A percentile compares a stretch with the other conserved stretches of the same genome.
Evolutionary conservation across 768 basidiomycete genomes (phyloP).

Genomic region (Kondoa subrosea): DNA sequence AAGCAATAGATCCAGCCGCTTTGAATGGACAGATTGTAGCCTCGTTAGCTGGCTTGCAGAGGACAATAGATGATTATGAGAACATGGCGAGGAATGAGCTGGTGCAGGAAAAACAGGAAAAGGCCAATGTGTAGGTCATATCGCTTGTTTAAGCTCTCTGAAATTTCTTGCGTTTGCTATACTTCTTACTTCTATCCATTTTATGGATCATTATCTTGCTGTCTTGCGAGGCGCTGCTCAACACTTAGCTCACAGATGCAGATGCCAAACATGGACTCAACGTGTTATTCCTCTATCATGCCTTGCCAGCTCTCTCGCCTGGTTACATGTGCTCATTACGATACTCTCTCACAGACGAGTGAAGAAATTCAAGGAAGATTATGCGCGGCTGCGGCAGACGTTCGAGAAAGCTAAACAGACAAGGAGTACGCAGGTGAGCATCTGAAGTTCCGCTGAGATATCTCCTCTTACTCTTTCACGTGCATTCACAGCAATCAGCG

Average conservation of each 20-base stretch:
- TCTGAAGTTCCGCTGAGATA: neutral
- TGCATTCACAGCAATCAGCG: neutral
- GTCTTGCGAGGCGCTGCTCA: too few relatives aligned
- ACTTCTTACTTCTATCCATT: neutral
- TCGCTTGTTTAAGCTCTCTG: neutral
- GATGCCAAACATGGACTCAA: too few relatives aligned
- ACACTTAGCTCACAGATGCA: too few relatives aligned
- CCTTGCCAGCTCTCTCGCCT: too few relatives aligned
- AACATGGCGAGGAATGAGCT: constrained; percentile 92
- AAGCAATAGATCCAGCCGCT: constrained; percentile 26
- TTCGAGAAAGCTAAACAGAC: constrained; percentile 55
- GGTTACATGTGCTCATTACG: too few relatives aligned
- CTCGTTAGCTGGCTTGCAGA: constrained; percentile 81
- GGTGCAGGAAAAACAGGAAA: constrained; percentile 89
- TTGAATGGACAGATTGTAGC: constrained; percentile 85
- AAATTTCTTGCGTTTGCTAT: neutral
- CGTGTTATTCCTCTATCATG: too few relatives aligned
- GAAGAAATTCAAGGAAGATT: constrained; percentile 76
- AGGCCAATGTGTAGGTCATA: constrained; percentile 61
- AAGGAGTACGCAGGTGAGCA: constrained; percentile 12
- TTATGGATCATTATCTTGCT: neutral
- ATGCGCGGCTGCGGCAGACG: constrained; percentile 58
- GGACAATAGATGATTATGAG: constrained; percentile 94
- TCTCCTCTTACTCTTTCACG: neutral
- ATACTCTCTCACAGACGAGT: constrained; percentile 55